These are phyloP conservation scores for Chaetoscypha palmicola DNA, from an alignment of 2,329 filamentous ascomycete genomes.

Conservation along the genomic window DNA sequence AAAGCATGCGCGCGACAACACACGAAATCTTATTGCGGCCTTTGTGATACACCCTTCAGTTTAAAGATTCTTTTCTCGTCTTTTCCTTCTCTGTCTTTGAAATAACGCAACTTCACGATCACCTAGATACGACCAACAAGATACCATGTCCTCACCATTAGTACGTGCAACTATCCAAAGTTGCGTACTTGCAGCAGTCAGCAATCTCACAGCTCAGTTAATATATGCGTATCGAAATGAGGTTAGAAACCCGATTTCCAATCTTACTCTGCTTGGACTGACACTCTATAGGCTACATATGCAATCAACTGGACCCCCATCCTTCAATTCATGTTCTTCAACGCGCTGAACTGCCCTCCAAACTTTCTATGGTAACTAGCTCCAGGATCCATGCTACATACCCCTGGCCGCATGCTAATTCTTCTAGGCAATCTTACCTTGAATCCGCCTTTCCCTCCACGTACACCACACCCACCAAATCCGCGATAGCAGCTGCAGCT, in stretches of 20 bases:
- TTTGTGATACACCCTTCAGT: no score
- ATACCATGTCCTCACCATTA: conserved; percentile 43
- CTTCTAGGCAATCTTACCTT: conserved; percentile 62
- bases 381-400: background rate
- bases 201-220: conserved; percentile 67
- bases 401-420: conserved; percentile 1
- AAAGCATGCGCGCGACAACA: no score
- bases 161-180: conserved; percentile 58
- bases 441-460: conserved; percentile 68
- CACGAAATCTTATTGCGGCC: no score
- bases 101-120: no score
- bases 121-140: no score
- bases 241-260: conserved; percentile 36
- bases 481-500: conserved; percentile 35
- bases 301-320: conserved; percentile 60
- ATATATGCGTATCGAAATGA: conserved; percentile 55
- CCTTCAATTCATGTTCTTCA: conserved; percentile 70
- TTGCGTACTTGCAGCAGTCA: conserved; percentile 55
- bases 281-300: conserved; percentile 44
- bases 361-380: conserved; percentile 69
- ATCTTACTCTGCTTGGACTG: conserved; percentile 4
- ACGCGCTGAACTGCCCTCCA: conserved; percentile 65
- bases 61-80: no score
- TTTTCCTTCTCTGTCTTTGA: no score
- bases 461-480: conserved; percentile 36